Conservation (phyloP, 768 basidiomycete species). For the Boletus sp. region DNA sequence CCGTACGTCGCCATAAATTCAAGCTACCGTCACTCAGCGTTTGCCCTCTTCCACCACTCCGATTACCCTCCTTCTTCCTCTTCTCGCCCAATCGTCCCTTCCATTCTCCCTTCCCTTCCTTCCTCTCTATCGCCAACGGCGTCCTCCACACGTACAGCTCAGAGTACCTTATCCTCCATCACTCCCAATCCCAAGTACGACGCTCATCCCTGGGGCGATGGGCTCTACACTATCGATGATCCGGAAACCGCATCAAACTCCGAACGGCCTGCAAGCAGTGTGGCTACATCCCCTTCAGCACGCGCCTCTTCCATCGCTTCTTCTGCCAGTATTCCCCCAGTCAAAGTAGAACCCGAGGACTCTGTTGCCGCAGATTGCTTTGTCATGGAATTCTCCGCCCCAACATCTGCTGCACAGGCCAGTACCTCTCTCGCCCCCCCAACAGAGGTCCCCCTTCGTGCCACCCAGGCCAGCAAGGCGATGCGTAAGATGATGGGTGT, state of each 20-base stretch:
- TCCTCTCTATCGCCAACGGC: conserved; percentile 18
- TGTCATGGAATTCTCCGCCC: conserved; percentile 34
- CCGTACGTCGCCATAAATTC: conserved; percentile 20
- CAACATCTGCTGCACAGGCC: conserved; percentile 31
- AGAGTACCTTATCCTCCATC: conserved; percentile 18
- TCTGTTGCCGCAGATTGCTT: conserved; percentile 26
- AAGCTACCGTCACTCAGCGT: conserved; percentile 25
- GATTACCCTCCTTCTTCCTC: conserved; percentile 18
- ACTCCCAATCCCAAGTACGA: conserved; percentile 19
- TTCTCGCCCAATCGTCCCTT: conserved; percentile 16
- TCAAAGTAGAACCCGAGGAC: conserved; percentile 33
- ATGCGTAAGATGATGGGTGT: conserved; percentile 79
- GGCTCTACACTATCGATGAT: conserved; percentile 33
- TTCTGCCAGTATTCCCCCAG: conserved; percentile 26
- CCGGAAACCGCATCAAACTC: conserved; percentile 34
- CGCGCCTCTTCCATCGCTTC: conserved; percentile 35
- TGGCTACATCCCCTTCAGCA: conserved; percentile 34
- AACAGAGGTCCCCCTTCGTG: conserved; percentile 69
- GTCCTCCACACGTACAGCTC: conserved; percentile 12
- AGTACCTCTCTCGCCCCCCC: conserved; percentile 47
- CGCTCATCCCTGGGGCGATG: conserved; percentile 28
- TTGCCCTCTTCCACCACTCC: conserved; percentile 18
- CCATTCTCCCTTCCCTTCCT: conserved; percentile 14
- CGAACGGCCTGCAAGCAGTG: conserved; percentile 33
- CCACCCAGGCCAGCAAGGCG: conserved; percentile 64